Evolutionary conservation across 2,329 filamentous ascomycete genomes (phyloP).

Genomic region (Lasiodiplodia theobromae): DNA sequence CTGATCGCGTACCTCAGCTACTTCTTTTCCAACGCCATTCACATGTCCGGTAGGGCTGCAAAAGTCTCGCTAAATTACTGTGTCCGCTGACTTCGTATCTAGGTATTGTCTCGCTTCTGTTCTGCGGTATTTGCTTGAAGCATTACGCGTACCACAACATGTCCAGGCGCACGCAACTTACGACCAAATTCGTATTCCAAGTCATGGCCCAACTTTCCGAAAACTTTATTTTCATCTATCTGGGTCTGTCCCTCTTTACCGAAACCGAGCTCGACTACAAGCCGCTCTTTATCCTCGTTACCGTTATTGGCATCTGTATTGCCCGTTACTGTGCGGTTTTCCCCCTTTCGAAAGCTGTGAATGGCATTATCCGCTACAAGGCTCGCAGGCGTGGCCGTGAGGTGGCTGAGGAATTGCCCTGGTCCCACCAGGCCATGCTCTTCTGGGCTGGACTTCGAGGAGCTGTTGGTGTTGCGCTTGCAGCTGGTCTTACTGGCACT

Average conservation of each 20-base stretch:
- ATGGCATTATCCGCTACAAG: slow-evolving; percentile 89
- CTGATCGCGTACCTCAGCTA: slow-evolving; percentile 96
- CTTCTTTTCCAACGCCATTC: slow-evolving; percentile 94
- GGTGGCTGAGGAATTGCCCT: slow-evolving; percentile 85
- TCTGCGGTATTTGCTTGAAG: slow-evolving; percentile 97
- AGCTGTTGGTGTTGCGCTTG: slow-evolving; percentile 92
- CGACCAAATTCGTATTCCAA: slow-evolving; percentile 97
- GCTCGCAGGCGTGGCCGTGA: slow-evolving; percentile 78
- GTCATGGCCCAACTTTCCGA: slow-evolving; percentile 93
- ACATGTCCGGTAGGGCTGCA: slow-evolving; percentile 82
- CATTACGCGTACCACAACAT: slow-evolving; percentile 99
- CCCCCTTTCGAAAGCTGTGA: slow-evolving; percentile 86
- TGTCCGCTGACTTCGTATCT: slow-evolving; percentile 29
- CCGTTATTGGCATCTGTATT: slow-evolving; percentile 87
- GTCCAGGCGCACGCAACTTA: slow-evolving; percentile 95
- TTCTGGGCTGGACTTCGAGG: slow-evolving; percentile 97
- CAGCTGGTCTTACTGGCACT: slow-evolving; percentile 82
- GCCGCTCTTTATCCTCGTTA: slow-evolving; percentile 92
- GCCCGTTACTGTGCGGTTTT: slow-evolving; percentile 95
- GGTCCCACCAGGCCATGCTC: slow-evolving; percentile 99
- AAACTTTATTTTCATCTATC: slow-evolving; percentile 99
- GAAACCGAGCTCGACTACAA: slow-evolving; percentile 89
- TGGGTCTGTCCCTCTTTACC: slow-evolving; percentile 93
- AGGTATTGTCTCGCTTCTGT: slow-evolving; percentile 96
- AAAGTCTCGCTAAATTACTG: neutral